Evolutionary conservation across 1,139 yeast species (phyloP), one percentile per base, ranked within the genome.

Genomic region (Spencermartinsiella ligniputridi): DNA sequence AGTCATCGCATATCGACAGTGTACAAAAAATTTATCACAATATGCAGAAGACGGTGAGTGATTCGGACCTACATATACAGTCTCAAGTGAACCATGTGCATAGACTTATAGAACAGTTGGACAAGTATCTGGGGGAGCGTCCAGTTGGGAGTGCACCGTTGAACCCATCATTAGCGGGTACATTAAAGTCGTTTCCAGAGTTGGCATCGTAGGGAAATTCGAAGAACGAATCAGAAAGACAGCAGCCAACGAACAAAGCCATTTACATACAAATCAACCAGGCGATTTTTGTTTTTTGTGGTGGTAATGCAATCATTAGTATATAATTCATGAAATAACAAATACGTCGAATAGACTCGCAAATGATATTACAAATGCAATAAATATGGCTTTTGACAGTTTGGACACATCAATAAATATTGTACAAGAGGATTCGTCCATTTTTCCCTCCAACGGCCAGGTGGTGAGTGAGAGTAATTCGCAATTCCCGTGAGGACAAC

Each of bases 381-480:
- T n/a, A n/a, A n/a, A n/a, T n/a, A n/a, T n/a, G n/a, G n/a, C n/a
- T n/a, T n/a, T n/a, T n/a, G n/a, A n/a, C n/a, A n/a, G n/a, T n/a
- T n/a, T n/a, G n/a, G n/a, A n/a, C n/a, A n/a, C n/a, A n/a, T 50
- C 47, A 63, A 45, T 60, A 62, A 5, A 62, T 41, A 11, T 58
- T 50, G 50, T 58, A 65, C 34, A 68, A 44, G 6, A 57, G 60
- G 2, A 68, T 60, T 3, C 70, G 56, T 9, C 69, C 68, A 38
- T 67, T 68, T 44, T 67, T 68, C 3, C 68, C 65, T 3, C 64
- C 70, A 2, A 60, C 64, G 1, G 70, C 71, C 0, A 68, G 49
- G 60, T 63, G 61, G 40, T 63, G 62, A 15, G 50, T 36, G 18
- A 44, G 15, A n/a, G 21, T 32, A 9, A 37, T 22, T 41, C 19